A percentile compares a stretch with the other conserved stretches of the same genome.
Evolutionary conservation across 1,139 yeast species (phyloP).

Genomic region (Yamadazyma triangularis): DNA sequence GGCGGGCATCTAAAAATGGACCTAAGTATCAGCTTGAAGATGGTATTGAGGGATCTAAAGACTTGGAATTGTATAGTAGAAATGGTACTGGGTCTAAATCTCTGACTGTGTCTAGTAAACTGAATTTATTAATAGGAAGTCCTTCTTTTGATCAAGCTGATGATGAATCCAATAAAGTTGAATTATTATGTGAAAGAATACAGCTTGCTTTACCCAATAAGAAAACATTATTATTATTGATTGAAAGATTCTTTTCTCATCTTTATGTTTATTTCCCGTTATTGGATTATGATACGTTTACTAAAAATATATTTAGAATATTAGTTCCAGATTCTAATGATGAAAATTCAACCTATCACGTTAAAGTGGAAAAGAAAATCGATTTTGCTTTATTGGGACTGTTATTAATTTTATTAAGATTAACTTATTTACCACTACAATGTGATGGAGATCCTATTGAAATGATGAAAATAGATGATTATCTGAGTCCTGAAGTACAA

Average conservation of each 20-base stretch:
- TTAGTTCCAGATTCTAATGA: slow-evolving; percentile 19
- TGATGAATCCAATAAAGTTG: too few species aligned
- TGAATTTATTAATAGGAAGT: too few species aligned
- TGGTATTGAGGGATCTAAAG: neutral
- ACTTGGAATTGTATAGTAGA: neutral
- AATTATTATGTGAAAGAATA: slow-evolving; percentile 19
- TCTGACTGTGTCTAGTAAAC: neutral
- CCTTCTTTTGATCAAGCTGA: too few species aligned
- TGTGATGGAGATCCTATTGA: slow-evolving; percentile 20
- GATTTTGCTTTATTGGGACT: slow-evolving; percentile 33
- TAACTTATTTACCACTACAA: slow-evolving; percentile 25
- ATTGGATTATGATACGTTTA: slow-evolving; percentile 36
- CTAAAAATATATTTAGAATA: slow-evolving; percentile 15
- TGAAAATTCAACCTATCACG: slow-evolving; percentile 8
- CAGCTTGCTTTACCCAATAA: slow-evolving; percentile 34
- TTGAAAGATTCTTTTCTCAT: slow-evolving; percentile 40
- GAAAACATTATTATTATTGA: slow-evolving; percentile 40
- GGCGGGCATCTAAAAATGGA: too few species aligned
- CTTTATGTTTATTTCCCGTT: slow-evolving; percentile 46
- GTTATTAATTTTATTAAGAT: slow-evolving; percentile 22
- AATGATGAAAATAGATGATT: slow-evolving; percentile 15
- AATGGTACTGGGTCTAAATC: neutral
- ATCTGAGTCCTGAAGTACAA: slow-evolving; percentile 12
- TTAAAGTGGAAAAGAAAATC: slow-evolving; percentile 22
- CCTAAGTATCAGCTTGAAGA: too few species aligned